Conservation (phyloP, 352 stramenopile species). For the Pythium brassicae region DNA sequence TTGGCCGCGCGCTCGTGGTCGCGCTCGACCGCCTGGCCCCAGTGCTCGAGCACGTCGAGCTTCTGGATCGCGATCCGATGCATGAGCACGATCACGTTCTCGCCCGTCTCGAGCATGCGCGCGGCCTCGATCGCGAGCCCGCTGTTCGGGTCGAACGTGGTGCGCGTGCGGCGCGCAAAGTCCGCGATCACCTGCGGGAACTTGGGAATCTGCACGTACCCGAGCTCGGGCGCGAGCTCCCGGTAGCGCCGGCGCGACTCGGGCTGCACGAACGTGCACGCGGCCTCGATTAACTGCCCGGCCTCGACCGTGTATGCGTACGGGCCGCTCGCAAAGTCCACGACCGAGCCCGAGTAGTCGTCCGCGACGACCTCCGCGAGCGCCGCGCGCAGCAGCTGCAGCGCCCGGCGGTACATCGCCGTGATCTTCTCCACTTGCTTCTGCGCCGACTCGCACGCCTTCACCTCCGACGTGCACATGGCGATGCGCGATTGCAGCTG, state of each 20-base stretch:
- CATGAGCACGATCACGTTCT: slow-evolving; percentile 70
- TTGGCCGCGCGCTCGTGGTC: slow-evolving; percentile 46
- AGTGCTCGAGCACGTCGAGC: slow-evolving; percentile 63
- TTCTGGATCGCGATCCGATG: slow-evolving; percentile 78
- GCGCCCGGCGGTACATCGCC: slow-evolving; percentile 53
- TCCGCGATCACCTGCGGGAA: slow-evolving; percentile 62
- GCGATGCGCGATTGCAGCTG: slow-evolving; percentile 72
- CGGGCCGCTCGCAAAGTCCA: slow-evolving; percentile 64
- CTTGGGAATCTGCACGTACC: slow-evolving; percentile 46
- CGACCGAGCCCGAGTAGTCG: slow-evolving; percentile 58
- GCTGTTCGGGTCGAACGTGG: slow-evolving; percentile 53
- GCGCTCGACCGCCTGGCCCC: slow-evolving; percentile 46
- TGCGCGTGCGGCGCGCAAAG: slow-evolving; percentile 45
- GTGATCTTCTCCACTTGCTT: slow-evolving; percentile 60
- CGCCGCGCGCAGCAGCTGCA: slow-evolving; percentile 61
- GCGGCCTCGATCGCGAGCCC: slow-evolving; percentile 44
- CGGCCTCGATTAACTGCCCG: slow-evolving; percentile 57
- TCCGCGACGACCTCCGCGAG: slow-evolving; percentile 59
- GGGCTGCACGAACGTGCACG: slow-evolving; percentile 59
- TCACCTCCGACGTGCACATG: slow-evolving; percentile 66
- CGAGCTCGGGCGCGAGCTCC: slow-evolving; percentile 41
- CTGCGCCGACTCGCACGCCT: slow-evolving; percentile 63
- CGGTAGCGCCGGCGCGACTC: slow-evolving; percentile 66
- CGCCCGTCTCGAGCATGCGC: slow-evolving; percentile 57
- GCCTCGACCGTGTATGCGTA: slow-evolving; percentile 69